Conservation (phyloP, 1,284 basidiomycete genomes). For the Austroboletus niveus region DNA sequence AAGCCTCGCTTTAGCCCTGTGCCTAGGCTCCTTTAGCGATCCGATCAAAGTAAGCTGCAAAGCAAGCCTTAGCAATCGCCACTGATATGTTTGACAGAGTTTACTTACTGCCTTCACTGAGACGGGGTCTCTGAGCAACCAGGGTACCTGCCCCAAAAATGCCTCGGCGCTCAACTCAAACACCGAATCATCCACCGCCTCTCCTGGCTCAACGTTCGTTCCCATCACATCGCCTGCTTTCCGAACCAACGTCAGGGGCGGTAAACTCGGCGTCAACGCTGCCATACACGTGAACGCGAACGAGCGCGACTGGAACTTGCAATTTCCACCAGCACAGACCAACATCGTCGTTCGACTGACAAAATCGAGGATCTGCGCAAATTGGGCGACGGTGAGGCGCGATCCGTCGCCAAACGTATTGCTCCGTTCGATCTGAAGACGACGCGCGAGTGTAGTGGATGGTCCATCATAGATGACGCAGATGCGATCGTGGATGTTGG, state of each 20-base stretch:
- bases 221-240: not conserved
- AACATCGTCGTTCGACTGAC: constrained; percentile 5
- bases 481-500: constrained; percentile 8
- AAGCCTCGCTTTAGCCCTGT: not conserved
- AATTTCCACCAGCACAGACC: constrained; percentile 8
- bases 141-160: not conserved
- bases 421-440: constrained; percentile 11
- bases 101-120: constrained; percentile 6
- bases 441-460: not conserved
- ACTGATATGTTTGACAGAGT: no score
- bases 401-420: not conserved
- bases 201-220: not conserved
- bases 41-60: not conserved
- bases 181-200: not conserved
- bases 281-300: constrained; percentile 17
- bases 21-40: not conserved
- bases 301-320: constrained; percentile 12
- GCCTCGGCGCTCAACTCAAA: constrained; percentile 11
- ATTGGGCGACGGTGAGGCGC: constrained; percentile 5
- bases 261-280: constrained; percentile 9
- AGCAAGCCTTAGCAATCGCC: not conserved
- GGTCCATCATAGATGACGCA: not conserved
- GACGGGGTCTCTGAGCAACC: not conserved
- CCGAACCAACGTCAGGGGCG: not conserved
- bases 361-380: constrained; percentile 10